These are phyloP conservation scores for Rhizophora apiculata DNA, from an alignment of 345 rosid species.

Conservation along the genomic window DNA sequence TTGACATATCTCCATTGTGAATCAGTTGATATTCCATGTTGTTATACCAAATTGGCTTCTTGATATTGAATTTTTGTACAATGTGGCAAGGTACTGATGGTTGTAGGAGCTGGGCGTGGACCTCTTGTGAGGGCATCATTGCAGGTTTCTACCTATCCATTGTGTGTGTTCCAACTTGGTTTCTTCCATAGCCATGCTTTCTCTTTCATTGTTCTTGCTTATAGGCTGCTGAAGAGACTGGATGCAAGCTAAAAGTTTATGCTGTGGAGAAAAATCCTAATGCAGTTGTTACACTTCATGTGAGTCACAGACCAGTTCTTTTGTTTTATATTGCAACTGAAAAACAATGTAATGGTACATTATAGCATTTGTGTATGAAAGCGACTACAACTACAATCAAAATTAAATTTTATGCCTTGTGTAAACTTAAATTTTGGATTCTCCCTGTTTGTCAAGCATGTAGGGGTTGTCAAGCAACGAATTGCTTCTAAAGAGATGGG, in stretches of 20 bases:
- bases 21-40: not conserved
- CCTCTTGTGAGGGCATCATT: conserved; percentile 97
- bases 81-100: conserved; percentile 79
- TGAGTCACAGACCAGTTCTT: conserved; percentile 37
- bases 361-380: not conserved
- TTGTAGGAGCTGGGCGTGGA: conserved; percentile 99
- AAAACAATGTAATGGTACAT: not conserved
- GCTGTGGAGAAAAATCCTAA: conserved; percentile 99
- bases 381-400: not conserved
- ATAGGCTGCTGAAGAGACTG: conserved; percentile 97
- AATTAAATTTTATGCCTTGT: not conserved
- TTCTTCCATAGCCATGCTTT: conserved; percentile 6
- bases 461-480: too few species aligned
- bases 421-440: not conserved
- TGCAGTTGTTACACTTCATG: conserved; percentile 97
- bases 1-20: not conserved
- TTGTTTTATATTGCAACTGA: not conserved
- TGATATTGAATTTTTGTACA: not conserved
- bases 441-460: too few species aligned
- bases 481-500: too few species aligned
- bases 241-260: conserved; percentile 72
- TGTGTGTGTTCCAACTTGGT: conserved; percentile 21
- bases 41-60: not conserved
- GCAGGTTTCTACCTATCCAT: conserved; percentile 53
- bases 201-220: conserved; percentile 20